Base-by-base conservation (phyloP, 2,329 filamentous ascomycete genomes). In the Talaromyces sp. region DNA sequence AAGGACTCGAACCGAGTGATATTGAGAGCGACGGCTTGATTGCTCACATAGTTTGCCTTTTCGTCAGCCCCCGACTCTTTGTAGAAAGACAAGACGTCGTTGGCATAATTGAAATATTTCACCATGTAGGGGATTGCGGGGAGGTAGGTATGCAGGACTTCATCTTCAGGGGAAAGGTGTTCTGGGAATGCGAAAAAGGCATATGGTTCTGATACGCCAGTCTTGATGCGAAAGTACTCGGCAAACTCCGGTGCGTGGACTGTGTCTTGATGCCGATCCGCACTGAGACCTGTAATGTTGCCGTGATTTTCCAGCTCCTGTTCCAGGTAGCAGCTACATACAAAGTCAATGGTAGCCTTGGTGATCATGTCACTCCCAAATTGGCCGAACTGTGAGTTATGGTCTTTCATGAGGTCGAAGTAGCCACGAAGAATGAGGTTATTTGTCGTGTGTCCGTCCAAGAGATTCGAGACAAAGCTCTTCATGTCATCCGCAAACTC, bases 51-150 rank as follows among this genome's bases (percentile, higher is more conserved):
- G 31, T 63, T 63, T 7, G 23, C 40, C 33, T 14, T 31, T n/a
- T 60, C 57, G 16, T 50, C 58, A 9, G 37, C 54, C 25, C 16
- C 25, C 8, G 46, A 31, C 37, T 63, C 62, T 33, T 61, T 63
- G 46, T 63, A 63, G 39, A 61, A 63, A 8, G 62, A 55, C 6
- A 61, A 18, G 4, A 63, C 14, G 14, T 63, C 62, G 37, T 63
- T 63, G 12, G n/a, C 46, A 37, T 33, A 56, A 40, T 61, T 44
- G 35, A 63, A 55, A 25, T 35, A 63, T 16, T 57, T 18, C 16
- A 61, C 37, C 25, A 63, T 50, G 12, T 48, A 44, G 21, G 62
- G 58, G 18, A 63, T 57, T 1, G 57, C 42, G 23, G 44, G 48
- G 16, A 63, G 48, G 23, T 61, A 61, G 37, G 18, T 5, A 4